Percentiles rank a stretch among this genome's conserved stretches.
Conservation (phyloP, 371 early-diverging fungal genomes). For the Synchytrium microbalum region DNA sequence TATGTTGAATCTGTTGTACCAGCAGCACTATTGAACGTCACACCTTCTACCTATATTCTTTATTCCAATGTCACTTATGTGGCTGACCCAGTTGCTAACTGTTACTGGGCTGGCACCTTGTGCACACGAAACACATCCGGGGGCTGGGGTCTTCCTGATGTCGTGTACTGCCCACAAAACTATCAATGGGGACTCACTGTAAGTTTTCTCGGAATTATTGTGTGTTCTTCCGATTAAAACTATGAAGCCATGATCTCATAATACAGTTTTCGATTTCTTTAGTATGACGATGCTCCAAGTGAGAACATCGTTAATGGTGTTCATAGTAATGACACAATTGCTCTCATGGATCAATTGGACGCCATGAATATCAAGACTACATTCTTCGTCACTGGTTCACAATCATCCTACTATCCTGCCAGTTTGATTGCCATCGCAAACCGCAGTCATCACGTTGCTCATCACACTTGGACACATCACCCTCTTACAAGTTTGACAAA, state of each 20-base stretch:
- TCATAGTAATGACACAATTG: slow-evolving; percentile 11
- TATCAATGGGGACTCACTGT: not conserved
- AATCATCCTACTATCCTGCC: slow-evolving; percentile 4
- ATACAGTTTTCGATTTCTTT: not conserved
- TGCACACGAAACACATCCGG: not conserved
- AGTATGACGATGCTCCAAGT: slow-evolving; percentile 16
- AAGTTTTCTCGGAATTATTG: slow-evolving; percentile 12
- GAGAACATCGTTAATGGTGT: slow-evolving; percentile 13
- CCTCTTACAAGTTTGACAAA: slow-evolving; percentile 58
- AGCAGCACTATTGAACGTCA: not conserved
- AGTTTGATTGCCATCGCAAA: slow-evolving; percentile 5
- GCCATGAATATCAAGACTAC: slow-evolving; percentile 9
- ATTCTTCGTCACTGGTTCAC: slow-evolving; percentile 14
- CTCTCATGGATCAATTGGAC: slow-evolving; percentile 1
- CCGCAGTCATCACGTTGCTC: slow-evolving; percentile 49
- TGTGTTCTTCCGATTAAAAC: not conserved
- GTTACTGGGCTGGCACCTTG: not conserved
- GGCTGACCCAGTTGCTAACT: not conserved
- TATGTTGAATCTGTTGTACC: not conserved
- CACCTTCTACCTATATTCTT: slow-evolving; percentile 2
- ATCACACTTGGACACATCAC: slow-evolving; percentile 46
- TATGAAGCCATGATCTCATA: slow-evolving; percentile 7
- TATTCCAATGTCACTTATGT: not conserved
- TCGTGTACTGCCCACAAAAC: not conserved
- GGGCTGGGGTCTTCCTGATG: not conserved